A percentile compares a stretch with the other conserved stretches of the same genome.
Conservation (phyloP, 148 eudicot genomes). For the Chenopodium berlandieri region DNA sequence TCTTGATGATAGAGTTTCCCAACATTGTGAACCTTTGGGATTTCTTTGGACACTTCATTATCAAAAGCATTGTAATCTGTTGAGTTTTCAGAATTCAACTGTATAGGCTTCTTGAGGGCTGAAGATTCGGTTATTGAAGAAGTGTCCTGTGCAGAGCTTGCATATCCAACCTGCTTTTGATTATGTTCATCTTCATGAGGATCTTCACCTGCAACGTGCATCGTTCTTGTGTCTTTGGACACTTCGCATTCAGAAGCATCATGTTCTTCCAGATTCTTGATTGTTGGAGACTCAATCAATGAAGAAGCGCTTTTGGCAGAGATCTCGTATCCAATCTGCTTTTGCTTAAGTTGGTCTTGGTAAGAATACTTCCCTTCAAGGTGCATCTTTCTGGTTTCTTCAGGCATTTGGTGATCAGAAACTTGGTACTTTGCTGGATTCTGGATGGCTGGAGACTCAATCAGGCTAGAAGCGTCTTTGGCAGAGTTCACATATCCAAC, state of each 20-base stretch:
- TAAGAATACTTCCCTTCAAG: background rate
- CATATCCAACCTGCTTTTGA: background rate
- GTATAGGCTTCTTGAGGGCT: background rate
- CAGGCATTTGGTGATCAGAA: background rate
- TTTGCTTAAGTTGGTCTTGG: conserved; percentile 7
- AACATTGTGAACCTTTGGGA: background rate
- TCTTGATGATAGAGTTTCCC: conserved; percentile 5
- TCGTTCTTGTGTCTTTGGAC: conserved; percentile 7
- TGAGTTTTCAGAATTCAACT: background rate
- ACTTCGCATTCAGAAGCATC: conserved; percentile 5
- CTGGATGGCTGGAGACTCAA: conserved; percentile 10
- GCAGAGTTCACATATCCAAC: conserved; percentile 14
- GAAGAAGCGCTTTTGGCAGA: conserved; percentile 12
- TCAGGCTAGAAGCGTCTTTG: conserved; percentile 2
- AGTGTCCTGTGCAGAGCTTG: background rate
- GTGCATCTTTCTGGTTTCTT: conserved; percentile 9
- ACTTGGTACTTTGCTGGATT: background rate
- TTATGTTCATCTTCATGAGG: background rate
- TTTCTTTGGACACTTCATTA: background rate
- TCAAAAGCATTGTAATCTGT: background rate
- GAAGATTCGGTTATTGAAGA: conserved; percentile 12
- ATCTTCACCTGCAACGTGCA: background rate
- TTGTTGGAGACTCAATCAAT: conserved; percentile 11
- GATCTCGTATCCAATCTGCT: background rate
- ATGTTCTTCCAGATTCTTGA: conserved; percentile 9